Percentiles rank a stretch among this genome's conserved stretches.
Evolutionary conservation across 192 early-diverging fungal genomes (phyloP).

Genomic region (Thamnidium elegans): DNA sequence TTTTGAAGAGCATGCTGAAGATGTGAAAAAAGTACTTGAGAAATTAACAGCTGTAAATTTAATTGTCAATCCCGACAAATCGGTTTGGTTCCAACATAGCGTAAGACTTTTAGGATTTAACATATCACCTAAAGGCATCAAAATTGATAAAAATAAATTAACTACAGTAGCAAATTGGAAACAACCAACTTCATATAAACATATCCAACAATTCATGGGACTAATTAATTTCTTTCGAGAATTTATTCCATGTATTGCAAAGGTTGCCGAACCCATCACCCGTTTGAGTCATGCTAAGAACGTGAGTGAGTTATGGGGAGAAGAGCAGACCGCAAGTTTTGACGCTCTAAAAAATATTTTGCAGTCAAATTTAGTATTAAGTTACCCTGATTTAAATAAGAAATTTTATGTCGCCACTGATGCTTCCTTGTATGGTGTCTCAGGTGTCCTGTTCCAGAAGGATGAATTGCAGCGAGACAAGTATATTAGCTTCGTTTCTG

Average conservation of each 20-base stretch:
- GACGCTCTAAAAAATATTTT: not conserved
- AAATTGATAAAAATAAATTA: too few species aligned
- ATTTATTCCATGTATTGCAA: not conserved
- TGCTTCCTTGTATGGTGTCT: constrained; percentile 3
- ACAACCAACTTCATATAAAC: too few species aligned
- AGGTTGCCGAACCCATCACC: not conserved
- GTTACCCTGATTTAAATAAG: not conserved
- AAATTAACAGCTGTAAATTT: too few species aligned
- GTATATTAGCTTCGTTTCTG: constrained; percentile 36
- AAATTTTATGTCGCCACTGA: not conserved
- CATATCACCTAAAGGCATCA: too few species aligned
- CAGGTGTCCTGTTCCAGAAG: constrained; percentile 29
- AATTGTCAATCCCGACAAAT: too few species aligned
- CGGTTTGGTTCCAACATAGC: too few species aligned
- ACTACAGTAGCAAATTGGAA: too few species aligned
- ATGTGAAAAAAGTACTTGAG: too few species aligned
- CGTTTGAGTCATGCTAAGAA: not conserved
- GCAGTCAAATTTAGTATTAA: not conserved
- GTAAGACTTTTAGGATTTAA: too few species aligned
- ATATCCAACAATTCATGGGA: constrained; percentile 2
- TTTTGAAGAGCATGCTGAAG: too few species aligned
- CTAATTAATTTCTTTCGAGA: not conserved
- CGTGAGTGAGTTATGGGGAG: not conserved
- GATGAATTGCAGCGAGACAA: constrained; percentile 2
- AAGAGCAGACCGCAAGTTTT: not conserved